Evolutionary conservation across 2,329 filamentous ascomycete species (phyloP), one percentile per base, ranked within the genome.

Genomic region (Exophiala aquamarina): DNA sequence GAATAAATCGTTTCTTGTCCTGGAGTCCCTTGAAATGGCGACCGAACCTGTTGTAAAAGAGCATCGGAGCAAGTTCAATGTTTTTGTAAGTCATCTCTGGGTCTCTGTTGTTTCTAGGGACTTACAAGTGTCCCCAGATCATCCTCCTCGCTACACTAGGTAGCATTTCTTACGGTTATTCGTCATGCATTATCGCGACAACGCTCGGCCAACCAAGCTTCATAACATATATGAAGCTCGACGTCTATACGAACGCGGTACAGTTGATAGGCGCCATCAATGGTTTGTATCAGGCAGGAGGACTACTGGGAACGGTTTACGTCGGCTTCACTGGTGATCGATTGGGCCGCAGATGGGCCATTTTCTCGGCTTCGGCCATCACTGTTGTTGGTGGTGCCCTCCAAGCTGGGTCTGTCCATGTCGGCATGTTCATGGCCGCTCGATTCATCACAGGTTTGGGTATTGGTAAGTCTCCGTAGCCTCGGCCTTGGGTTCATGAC

Each of bases 231-330:
- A 66, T 73, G 45, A 54, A 66, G 18, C 61, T 74, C 7, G 66
- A 66, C 3, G 41, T 63, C 4, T 57, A 61, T 44, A 63, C 52
- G 1, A 65, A 67, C 44, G 70, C 70, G 0, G 64, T 67, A 3
- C 66, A 68, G 47, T 61, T 71, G n/a, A 68, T 72, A 33, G 70
- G 67, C 11, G 70, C 69, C 14, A 34, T 34, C 32, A 34, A 34
- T 57, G 70, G 70, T 18, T 59, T 73, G 4, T 70, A 68, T 50
- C 67, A 66, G n/a, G 70, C 69, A 3, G 70, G 70, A 7, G 66
- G 61, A 15, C 61, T 62, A 34, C 46, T 66, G n/a, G 70, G 65
- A 15, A 19, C 32, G 13, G 14, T 31, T 17, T 17, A 14, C n/a
- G 17, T 15, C 41, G n/a, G n/a, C 18, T 11, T 32, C 7, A 35